Percentiles rank a stretch among this genome's conserved stretches.
These are phyloP conservation scores for Ogataea minuta DNA, from an alignment of 805 yeast species.

Conservation along the genomic window DNA sequence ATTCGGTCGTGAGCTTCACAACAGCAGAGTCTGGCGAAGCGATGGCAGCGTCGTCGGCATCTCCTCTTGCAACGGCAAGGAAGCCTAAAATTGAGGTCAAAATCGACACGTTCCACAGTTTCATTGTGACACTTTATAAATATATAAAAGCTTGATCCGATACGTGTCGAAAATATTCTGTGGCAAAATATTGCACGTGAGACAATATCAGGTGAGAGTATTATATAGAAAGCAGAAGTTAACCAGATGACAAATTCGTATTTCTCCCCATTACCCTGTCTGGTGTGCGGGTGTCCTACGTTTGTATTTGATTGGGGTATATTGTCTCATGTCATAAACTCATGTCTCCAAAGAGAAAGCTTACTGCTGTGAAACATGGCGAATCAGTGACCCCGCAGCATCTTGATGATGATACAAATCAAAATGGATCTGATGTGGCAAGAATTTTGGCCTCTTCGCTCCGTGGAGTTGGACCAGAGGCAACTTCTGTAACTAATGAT, in stretches of 20 bases:
- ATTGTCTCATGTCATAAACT: neutral
- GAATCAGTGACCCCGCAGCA: no score
- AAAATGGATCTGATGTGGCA: conserved; percentile 10
- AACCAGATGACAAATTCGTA: neutral
- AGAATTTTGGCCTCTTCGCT: conserved; percentile 9
- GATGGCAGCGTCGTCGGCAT: conserved; percentile 53
- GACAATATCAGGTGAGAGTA: neutral
- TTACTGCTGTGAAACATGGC: no score
- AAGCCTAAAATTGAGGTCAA: conserved; percentile 42
- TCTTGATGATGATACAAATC: neutral
- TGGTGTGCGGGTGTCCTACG: conserved; percentile 2
- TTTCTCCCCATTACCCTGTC: conserved; percentile 2
- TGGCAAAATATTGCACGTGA: conserved; percentile 8
- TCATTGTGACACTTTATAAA: conserved; percentile 32
- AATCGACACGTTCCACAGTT: conserved; percentile 38
- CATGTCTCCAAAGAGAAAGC: conserved; percentile 9
- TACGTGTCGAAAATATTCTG: conserved; percentile 8
- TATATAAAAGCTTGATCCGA: neutral
- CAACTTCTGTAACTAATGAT: conserved; percentile 14
- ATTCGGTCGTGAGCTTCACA: conserved; percentile 66
- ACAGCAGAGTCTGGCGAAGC: conserved; percentile 88
- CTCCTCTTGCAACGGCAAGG: conserved; percentile 27
- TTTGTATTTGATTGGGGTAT: no score
- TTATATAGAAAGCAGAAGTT: no score
- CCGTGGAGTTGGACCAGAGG: conserved; percentile 3